Evolutionary conservation across 768 basidiomycete genomes (phyloP).

Genomic region (Pisolithus orientalis): DNA sequence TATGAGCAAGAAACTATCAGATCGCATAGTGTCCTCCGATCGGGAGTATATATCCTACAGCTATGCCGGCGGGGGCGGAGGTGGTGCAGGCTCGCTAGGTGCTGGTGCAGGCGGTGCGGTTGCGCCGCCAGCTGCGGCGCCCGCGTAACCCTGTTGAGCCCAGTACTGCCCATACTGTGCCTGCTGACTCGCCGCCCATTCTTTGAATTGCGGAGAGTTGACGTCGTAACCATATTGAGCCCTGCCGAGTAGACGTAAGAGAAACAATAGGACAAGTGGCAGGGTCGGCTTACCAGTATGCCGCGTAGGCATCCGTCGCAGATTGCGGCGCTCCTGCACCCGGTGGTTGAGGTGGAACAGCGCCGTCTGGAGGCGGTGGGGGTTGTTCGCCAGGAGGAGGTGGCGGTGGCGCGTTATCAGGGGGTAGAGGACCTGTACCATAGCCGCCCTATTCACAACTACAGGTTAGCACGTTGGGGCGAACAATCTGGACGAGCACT

Average conservation of each 20-base stretch:
- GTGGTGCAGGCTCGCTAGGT: conserved; percentile 13
- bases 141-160: conserved; percentile 47
- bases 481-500: conserved; percentile 14
- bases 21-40: conserved; percentile 14
- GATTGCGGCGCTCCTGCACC: conserved; percentile 38
- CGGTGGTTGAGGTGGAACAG: conserved; percentile 28
- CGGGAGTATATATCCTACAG: neutral
- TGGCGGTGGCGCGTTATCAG: conserved; percentile 35
- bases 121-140: conserved; percentile 11
- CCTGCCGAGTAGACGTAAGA: conserved; percentile 34
- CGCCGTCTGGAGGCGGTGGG: conserved; percentile 47
- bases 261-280: neutral
- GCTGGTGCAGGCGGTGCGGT: conserved; percentile 23
- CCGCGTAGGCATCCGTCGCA: conserved; percentile 48
- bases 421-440: conserved; percentile 32
- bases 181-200: conserved; percentile 61
- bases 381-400: conserved; percentile 48
- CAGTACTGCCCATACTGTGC: conserved; percentile 77
- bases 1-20: conserved; percentile 8
- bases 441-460: conserved; percentile 26
- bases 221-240: conserved; percentile 84
- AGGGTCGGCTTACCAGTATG: conserved; percentile 44
- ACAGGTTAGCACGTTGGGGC: conserved; percentile 5
- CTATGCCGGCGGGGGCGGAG: conserved; percentile 24
- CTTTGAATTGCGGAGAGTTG: conserved; percentile 74